Base-by-base conservation (phyloP, 257 asterid species). In the Penstemon davidsonii region DNA sequence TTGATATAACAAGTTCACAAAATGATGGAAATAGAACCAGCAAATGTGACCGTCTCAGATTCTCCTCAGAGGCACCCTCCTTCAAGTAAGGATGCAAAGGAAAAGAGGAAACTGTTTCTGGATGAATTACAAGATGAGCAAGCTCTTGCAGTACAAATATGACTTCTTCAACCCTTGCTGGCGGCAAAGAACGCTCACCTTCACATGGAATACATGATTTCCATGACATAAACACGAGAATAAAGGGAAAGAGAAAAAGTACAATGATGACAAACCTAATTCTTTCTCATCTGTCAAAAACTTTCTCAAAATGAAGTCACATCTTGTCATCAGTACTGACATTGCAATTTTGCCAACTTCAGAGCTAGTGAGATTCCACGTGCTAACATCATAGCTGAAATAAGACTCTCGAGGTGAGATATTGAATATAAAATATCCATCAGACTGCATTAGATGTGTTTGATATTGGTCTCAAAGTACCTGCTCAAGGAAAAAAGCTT, bases 1-100 rank as follows among this genome's bases (percentile, higher is more conserved):
- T 88, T 72, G 99, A 88, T 71, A 84, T 68, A 62, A 94, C 97
- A 70, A 94, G 99, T 69, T 94, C 99, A 80, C 97, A 87, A 43
- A 94, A 84, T 51, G 97, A 78, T 67, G 99, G 93, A 62, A 90
- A 82, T 68, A 94, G 84, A 75, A 88, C 88, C 78, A 94, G 83
- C 79, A 94, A 84, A 83, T 94, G 99, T 7, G 95, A 73, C 39
- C 87, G 88, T 52, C 82, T 80, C 59, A 40, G 69, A 65, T 71
- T 77, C 54, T 77, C 87, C 66, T 64, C 78, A 38, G 69, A 62
- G 54, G 82, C 40, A 68, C 83, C 86, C 69, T 76, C 85, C 82
- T 71, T 84, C 39, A 94, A 83, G 78, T 72, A 74, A 60, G 79
- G 84, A 76, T 45, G 88, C 79, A 91, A 80, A 71, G 95, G 95